Conservation (phyloP, 345 rosid species). For the Gossypium thurberi region DNA sequence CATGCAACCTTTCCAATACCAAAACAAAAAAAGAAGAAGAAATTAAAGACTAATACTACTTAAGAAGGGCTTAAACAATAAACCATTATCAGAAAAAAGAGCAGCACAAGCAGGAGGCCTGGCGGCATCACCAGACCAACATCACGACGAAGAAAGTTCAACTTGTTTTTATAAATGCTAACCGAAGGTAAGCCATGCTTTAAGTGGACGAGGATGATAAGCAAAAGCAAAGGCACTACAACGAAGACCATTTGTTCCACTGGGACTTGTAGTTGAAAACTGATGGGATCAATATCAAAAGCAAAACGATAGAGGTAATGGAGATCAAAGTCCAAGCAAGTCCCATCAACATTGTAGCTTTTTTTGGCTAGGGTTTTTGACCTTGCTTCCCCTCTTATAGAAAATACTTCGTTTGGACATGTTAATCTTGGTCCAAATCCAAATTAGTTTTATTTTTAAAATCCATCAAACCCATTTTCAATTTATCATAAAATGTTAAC, state of each 20-base stretch:
- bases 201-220: background rate
- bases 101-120: background rate
- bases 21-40: too few species aligned
- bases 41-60: background rate
- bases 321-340: background rate
- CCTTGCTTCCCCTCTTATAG: too few species aligned
- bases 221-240: background rate
- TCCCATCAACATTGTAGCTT: background rate
- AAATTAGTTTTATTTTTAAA: too few species aligned
- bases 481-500: too few species aligned
- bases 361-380: background rate
- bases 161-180: background rate
- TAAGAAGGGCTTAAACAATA: background rate
- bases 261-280: background rate
- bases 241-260: background rate
- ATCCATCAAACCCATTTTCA: too few species aligned
- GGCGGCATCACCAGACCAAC: background rate
- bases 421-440: too few species aligned
- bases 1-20: background rate
- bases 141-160: background rate
- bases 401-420: too few species aligned
- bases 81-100: background rate
- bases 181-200: background rate
- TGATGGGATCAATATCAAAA: background rate
- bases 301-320: background rate